Base-by-base conservation (phyloP, 805 yeast genomes). In the Tetrapisispora phaffii region DNA sequence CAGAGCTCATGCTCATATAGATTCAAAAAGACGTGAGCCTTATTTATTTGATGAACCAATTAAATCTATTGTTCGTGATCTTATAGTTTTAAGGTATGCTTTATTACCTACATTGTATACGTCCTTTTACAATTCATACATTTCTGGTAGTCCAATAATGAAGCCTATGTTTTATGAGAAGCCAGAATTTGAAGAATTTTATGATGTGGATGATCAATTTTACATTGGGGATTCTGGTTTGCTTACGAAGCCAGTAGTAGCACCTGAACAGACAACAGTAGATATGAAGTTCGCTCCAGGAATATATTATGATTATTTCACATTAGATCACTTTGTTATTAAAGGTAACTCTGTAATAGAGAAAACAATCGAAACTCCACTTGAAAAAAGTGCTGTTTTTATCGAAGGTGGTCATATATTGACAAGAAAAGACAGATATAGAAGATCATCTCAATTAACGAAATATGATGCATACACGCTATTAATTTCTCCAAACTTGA, bases 1-100 rank as follows among this genome's bases (percentile, higher is more conserved):
- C 70, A 73, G 98, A 57, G 97, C 82, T 0, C 99, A 93, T 66
- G 97, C 97, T 0, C 97, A 93, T 67, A 84, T 90, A 44, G 98
- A 93, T 62, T 73, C 96, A 0, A 73, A 82, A 57, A 79, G 97
- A 65, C 76, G 96, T 50, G 98, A 93, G 62, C 98, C 98, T 1
- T 90, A 87, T 81, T 62, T 90, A 39, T 72, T 83, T 1, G 84
- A 85, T 8, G 94, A 82, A 26, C 89, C 90, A 2, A 78, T 77
- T 52, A 77, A 82, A 7, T 65, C 76, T 0, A 60, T 74, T 20
- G 81, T 89, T 46, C 74, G 83, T 48, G 81, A 84, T 39, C 82
- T 95, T 0, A 72, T 93, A 8, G 71, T 68, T 44, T 69, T 85
- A 52, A 73, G 99, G 48, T 93, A 93, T 63, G 64, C 73, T 17